Conservation (phyloP, 2,329 filamentous ascomycete genomes). For the Pseudopithomyces chartarum region DNA sequence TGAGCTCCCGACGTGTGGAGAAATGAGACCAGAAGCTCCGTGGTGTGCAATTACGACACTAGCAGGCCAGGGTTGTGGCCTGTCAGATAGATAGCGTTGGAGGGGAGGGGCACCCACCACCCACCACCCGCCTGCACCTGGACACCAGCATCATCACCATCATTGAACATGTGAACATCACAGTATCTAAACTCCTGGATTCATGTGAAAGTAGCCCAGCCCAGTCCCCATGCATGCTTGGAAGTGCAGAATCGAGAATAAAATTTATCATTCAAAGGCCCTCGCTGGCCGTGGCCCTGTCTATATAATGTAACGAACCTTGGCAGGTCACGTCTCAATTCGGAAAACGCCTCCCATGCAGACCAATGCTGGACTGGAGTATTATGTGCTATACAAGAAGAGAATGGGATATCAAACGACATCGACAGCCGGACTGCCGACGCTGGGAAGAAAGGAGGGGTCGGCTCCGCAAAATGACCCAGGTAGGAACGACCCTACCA, state of each 20-base stretch:
- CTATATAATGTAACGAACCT: background rate
- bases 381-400: slow-evolving; percentile 13
- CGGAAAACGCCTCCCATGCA: slow-evolving; percentile 14
- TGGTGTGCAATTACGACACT: slow-evolving; percentile 25
- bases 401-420: slow-evolving; percentile 16
- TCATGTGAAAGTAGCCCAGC: too few relatives aligned
- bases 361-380: slow-evolving; percentile 4
- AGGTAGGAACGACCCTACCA: slow-evolving; percentile 8
- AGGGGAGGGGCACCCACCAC: background rate
- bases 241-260: background rate
- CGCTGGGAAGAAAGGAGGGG: slow-evolving; percentile 16
- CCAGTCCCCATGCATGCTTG: too few relatives aligned
- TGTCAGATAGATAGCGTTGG: too few relatives aligned
- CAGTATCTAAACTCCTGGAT: too few relatives aligned
- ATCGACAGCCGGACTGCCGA: slow-evolving; percentile 10
- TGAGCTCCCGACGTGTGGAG: slow-evolving; percentile 38
- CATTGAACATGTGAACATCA: too few relatives aligned
- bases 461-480: slow-evolving; percentile 12
- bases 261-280: slow-evolving; percentile 1
- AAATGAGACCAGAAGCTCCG: slow-evolving; percentile 6
- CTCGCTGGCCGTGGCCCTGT: background rate
- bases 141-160: too few relatives aligned
- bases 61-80: slow-evolving; percentile 17
- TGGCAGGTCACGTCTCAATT: slow-evolving; percentile 3
- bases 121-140: background rate